Evolutionary conservation across 768 basidiomycete genomes (phyloP), one percentile per base, ranked within the genome.

Genomic region (Mycena leptocephala): DNA sequence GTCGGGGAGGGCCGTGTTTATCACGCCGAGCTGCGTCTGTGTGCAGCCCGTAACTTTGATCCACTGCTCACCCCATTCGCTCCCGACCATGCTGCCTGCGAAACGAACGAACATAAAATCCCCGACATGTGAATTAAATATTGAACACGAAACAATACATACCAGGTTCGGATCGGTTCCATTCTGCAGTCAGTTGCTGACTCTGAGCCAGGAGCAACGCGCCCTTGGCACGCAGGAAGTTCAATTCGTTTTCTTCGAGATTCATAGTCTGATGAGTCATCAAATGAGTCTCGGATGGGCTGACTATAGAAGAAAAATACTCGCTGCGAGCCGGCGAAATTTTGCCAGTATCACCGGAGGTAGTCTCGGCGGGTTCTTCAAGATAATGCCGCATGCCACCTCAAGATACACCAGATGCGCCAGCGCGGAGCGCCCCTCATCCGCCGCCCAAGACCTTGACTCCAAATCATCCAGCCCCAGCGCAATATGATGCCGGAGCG

Each of bases 371-470:
- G 63, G 48, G 7, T 14, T 0, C 26, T 69, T 51, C 58, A 63
- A 13, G 41, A 58, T 24, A 6, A 58, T 53, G 9, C 48, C 20
- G 32, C 14, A 5, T 5, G 37, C 64, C 2, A 55, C 10, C 56
- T 76, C 65, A 2, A 73, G 30, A 32, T 68, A 76, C 5, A 76
- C 67, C 59, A 76, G n/a, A 14, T 69, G 46, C 11, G 76, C 41
- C 1, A 76, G 41, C 8, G 76, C 71, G 2, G 58, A 72, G 3
- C 66, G 53, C 16, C 28, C 76, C 48, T 76, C 76, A 26, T 71
- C 32, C n/a, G 30, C 9, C 39, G 22, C 6, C 7, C 39, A n/a
- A 11, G 28, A 30, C 3, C n/a, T 22, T 14, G 39, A 22, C 11
- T 4, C 43, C 11, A 46, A 30, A 16, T 70, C 75, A 24, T 76